Evolutionary conservation across 352 stramenopile genomes (phyloP), one percentile per base, ranked within the genome.

Genomic region (Pseudoperonospora humuli): DNA sequence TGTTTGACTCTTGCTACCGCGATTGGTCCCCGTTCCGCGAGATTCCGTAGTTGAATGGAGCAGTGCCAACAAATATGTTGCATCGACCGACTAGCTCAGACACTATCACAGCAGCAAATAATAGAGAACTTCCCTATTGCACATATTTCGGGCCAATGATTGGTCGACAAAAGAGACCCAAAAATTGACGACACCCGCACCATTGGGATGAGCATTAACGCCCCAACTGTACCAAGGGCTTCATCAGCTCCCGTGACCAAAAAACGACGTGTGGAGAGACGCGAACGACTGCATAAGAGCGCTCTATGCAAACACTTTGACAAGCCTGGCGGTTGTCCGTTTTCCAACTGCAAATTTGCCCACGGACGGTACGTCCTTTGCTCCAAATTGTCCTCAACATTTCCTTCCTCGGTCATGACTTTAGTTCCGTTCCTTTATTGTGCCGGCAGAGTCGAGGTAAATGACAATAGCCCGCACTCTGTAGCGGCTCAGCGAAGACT

Each of bases 261-360:
- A 50, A 88, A 86, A 50, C 75, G 75, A 26, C 65, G 64, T 26
- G 61, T 70, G 5, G 70, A 88, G 49, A 70, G 76, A 20, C 66
- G 71, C 37, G 65, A 86, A 45, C 70, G 74, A 46, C 54, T 84
- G 34, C 70, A 66, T 55, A 93, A 93, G 61, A 84, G 75, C 21
- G 74, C 74, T 43, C 54, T 93, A 24, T 93, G 81, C 62, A 86
- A 86, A 50, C 81, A 88, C 59, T 93, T 87, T 51, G 78, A 88
- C 69, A 86, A 85, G 28, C 77, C 81, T 5, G 74, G 65, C 15
- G 81, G 81, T 6, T 93, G 81, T 54, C 81, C 81, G 38, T 93
- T 84, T 50, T 46, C 75, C n/a, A 66, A 93, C 36, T 93, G 81
- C 63, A 78, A 78, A 57, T 93, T 84, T 39, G 77, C 81, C 3